Conservation (phyloP, 768 basidiomycete species). For the Lentinula sp. region DNA sequence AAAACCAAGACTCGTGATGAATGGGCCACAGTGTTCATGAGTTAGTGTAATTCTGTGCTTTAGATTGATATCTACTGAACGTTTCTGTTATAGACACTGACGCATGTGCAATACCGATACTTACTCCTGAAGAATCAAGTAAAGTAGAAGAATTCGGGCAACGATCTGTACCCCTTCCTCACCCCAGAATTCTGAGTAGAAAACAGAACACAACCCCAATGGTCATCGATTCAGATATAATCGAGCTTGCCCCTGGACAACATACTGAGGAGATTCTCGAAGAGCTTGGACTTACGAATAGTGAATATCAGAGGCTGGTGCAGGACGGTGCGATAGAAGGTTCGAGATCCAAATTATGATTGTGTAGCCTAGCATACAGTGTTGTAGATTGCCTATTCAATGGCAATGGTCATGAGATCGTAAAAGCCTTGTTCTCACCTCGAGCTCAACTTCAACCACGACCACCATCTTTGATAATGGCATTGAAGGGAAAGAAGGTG, state of each 20-base stretch:
- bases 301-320: background rate
- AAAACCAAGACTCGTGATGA: constrained; percentile 52
- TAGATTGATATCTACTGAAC: background rate
- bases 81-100: constrained; percentile 50
- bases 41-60: constrained; percentile 26
- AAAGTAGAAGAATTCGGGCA: constrained; percentile 26
- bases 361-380: too few species aligned
- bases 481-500: constrained; percentile 43
- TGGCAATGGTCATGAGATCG: background rate
- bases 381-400: too few species aligned
- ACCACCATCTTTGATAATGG: constrained; percentile 25
- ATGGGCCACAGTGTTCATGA: constrained; percentile 65
- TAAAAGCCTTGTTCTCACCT: background rate
- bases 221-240: background rate
- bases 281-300: background rate
- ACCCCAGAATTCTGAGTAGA: constrained; percentile 33
- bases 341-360: constrained; percentile 1
- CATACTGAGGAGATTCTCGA: constrained; percentile 4
- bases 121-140: constrained; percentile 57
- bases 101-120: constrained; percentile 66
- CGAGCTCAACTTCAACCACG: background rate
- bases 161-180: constrained; percentile 40
- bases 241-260: background rate
- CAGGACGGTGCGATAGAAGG: constrained; percentile 3
- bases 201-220: background rate